phyloP scores from a whole-genome alignment of 2,329 filamentous ascomycete species.

The Penicillium sumatraense region DNA sequence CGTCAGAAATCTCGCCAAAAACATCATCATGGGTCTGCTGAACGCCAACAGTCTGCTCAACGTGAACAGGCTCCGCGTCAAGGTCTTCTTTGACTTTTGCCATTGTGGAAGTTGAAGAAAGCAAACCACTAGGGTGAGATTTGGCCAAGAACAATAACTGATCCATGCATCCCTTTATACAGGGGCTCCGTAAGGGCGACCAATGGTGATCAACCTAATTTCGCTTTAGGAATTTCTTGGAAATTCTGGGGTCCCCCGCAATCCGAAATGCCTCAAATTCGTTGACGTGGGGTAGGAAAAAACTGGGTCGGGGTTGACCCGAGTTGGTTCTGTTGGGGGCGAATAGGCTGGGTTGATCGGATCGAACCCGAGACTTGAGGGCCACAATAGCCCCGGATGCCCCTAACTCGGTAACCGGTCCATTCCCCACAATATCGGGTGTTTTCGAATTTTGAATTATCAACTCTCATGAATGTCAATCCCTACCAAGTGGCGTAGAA shows the following conservation, averaged over 20 bases:
- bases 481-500: too few relatives aligned
- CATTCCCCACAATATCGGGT: too few relatives aligned
- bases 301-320: neutral
- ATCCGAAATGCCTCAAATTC: neutral
- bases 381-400: too few relatives aligned
- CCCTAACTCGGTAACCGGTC: too few relatives aligned
- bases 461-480: too few relatives aligned
- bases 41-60: conserved; percentile 6
- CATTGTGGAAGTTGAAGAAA: neutral
- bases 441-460: too few relatives aligned
- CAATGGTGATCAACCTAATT: neutral
- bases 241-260: neutral
- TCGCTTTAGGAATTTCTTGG: neutral
- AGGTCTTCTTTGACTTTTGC: neutral
- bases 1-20: neutral
- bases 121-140: neutral
- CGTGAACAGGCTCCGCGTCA: neutral
- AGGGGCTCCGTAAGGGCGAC: neutral
- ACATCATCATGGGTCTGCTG: neutral
- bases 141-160: neutral
- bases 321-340: neutral
- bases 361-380: neutral
- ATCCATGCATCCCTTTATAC: neutral
- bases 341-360: neutral
- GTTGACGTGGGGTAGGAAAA: neutral